Base-by-base conservation (phyloP, 306 rosid species). In the Rubus idaeus region DNA sequence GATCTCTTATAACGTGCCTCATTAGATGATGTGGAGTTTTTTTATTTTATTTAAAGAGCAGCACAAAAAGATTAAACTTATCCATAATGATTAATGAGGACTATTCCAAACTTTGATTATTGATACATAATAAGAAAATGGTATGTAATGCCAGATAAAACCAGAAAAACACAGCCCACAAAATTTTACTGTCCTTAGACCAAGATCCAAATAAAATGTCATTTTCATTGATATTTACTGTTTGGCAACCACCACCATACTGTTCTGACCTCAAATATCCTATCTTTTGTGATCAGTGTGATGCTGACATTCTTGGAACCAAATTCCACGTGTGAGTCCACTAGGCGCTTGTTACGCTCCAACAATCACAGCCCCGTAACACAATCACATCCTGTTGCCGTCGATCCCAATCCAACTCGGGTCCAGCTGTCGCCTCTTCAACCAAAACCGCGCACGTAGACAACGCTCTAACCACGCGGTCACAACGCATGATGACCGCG, bases 391-490 rank as follows among this genome's bases (percentile, higher is more conserved):
- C 46, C n/a, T 0, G 21, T 17, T 41, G 47, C 10, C 17, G 45
- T 50, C 10, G 45, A 55, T n/a, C 79, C 37, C n/a, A 62, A 55
- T 68, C 75, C 67, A 72, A 3, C 39, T 9, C 4, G 40, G 70
- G 7, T 30, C 75, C 3, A 53, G 68, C 55, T 69, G 84, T 81
- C 77, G 4, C 49, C 53, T 58, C 62, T 55, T 75, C 72, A 69
- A 23, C 47, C 12, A 13, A 64, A 68, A 11, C 71, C 9, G 4
- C 39, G 69, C 78, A 46, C 84, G 83, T 21, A 37, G 6, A 73
- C 79, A 70, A 88, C 96, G 67, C 90, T 72, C 8, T 13, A 11
- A 78, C 74, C 83, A 81, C 88, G 84, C 87, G 81, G 78, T 21
- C 52, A 2, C 76, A 18, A 70, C 75, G 1, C 75, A 30, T 26